Evolutionary conservation across 2,329 filamentous ascomycete genomes (phyloP).

Genomic region (Neobulgaria alba): DNA sequence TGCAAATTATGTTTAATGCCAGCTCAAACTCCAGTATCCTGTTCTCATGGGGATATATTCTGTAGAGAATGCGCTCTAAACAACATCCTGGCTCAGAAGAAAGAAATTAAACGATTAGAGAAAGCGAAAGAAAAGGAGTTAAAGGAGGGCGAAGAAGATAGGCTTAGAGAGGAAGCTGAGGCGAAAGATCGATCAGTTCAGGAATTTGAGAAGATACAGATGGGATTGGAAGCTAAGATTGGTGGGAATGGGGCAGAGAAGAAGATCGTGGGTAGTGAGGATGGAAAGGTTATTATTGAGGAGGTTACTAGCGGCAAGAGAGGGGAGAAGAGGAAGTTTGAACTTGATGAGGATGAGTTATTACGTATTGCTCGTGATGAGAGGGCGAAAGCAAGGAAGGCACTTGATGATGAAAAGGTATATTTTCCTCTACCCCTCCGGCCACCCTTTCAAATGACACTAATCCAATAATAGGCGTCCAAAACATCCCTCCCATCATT

Average conservation of each 20-base stretch:
- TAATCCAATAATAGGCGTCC: conserved; percentile 33
- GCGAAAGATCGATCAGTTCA: conserved; percentile 60
- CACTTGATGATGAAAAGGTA: conserved; percentile 66
- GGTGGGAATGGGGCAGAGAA: conserved; percentile 24
- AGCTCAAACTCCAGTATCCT: conserved; percentile 75
- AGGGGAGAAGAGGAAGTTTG: conserved; percentile 64
- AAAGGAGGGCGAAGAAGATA: conserved; percentile 53
- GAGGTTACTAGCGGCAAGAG: conserved; percentile 28
- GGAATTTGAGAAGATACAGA: conserved; percentile 81
- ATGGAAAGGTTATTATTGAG: conserved; percentile 36
- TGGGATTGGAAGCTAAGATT: conserved; percentile 44
- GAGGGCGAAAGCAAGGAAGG: conserved; percentile 57
- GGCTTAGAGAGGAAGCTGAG: conserved; percentile 56
- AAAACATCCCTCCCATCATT: conserved; percentile 74
- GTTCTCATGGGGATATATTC: conserved; percentile 79
- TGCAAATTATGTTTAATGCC: conserved; percentile 81
- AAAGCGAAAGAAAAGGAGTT: conserved; percentile 53
- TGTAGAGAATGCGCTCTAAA: conserved; percentile 88
- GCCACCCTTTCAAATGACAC: too few relatives aligned
- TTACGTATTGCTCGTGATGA: conserved; percentile 62
- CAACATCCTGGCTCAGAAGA: conserved; percentile 84
- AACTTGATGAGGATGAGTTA: conserved; percentile 71
- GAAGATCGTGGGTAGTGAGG: conserved; percentile 33
- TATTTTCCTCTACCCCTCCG: conserved; percentile 4
- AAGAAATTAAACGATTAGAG: conserved; percentile 79